Evolutionary conservation across 2,329 filamentous ascomycete species (phyloP).

Genomic region (Exophiala sp.): DNA sequence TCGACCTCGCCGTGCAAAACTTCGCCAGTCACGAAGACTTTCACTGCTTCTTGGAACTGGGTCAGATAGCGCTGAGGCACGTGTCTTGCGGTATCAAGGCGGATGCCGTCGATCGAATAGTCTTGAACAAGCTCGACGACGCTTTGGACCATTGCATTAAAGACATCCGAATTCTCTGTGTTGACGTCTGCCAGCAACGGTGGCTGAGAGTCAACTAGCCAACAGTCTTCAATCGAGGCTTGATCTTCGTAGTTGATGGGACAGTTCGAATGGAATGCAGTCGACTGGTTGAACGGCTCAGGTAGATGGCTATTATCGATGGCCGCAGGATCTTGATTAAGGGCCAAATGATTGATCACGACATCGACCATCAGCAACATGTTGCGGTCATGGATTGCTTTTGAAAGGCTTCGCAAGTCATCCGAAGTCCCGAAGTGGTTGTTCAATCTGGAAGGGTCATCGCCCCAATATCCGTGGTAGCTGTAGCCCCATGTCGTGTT

Average conservation of each 20-base stretch:
- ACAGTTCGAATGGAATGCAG: slow-evolving; percentile 35
- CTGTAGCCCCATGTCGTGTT: slow-evolving; percentile 41
- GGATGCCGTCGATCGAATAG: slow-evolving; percentile 50
- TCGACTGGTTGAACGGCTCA: slow-evolving; percentile 31
- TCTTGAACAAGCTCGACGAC: slow-evolving; percentile 39
- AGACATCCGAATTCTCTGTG: slow-evolving; percentile 42
- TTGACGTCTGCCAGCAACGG: slow-evolving; percentile 45
- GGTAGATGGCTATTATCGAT: slow-evolving; percentile 29
- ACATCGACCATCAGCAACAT: slow-evolving; percentile 55
- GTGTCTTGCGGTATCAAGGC: slow-evolving; percentile 50
- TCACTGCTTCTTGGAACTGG: slow-evolving; percentile 36
- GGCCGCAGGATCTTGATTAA: slow-evolving; percentile 30
- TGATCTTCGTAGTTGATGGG: slow-evolving; percentile 35
- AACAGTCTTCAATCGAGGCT: slow-evolving; percentile 39
- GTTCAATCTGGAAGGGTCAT: slow-evolving; percentile 49
- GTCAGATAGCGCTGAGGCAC: slow-evolving; percentile 43
- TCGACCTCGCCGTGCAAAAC: slow-evolving; percentile 38
- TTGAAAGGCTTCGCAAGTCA: slow-evolving; percentile 47
- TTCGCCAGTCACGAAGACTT: slow-evolving; percentile 48
- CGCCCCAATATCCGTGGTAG: slow-evolving; percentile 52
- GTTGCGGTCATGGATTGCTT: slow-evolving; percentile 43
- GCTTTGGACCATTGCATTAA: slow-evolving; percentile 42
- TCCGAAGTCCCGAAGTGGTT: slow-evolving; percentile 47
- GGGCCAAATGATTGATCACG: slow-evolving; percentile 50
- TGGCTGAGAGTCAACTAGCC: slow-evolving; percentile 49